These are phyloP conservation scores for Suillus bovinus DNA, from an alignment of 768 basidiomycete genomes.

Conservation along the genomic window DNA sequence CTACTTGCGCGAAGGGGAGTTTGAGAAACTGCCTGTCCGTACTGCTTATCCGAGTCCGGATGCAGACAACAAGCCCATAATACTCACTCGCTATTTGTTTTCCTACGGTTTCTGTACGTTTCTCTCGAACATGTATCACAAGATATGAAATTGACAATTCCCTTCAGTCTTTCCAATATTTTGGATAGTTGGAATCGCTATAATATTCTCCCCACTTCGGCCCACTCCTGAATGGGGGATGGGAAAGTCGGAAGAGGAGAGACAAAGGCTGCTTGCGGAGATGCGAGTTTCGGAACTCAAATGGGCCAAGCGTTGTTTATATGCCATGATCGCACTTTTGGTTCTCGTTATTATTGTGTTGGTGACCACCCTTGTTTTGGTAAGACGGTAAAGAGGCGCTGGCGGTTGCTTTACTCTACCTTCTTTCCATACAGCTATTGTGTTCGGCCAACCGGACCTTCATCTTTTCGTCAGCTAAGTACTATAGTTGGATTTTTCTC, in stretches of 20 bases:
- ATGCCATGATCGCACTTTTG: conserved; percentile 49
- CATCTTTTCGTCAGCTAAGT: not conserved
- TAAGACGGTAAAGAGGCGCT: conserved; percentile 23
- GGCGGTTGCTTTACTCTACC: not conserved
- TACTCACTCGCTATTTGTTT: conserved; percentile 61
- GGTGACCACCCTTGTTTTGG: conserved; percentile 23
- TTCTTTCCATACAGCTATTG: not conserved
- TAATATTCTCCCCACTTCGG: conserved; percentile 54
- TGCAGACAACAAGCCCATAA: conserved; percentile 46
- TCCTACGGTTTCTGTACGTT: conserved; percentile 62
- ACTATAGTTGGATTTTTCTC: not conserved
- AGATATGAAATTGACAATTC: conserved; percentile 5
- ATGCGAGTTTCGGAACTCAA: conserved; percentile 52
- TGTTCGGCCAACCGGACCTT: not conserved
- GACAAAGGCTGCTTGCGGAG: conserved; percentile 42
- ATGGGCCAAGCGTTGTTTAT: conserved; percentile 58
- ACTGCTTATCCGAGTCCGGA: conserved; percentile 17
- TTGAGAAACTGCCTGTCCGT: conserved; percentile 31
- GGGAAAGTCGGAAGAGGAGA: conserved; percentile 55
- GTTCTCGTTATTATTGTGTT: conserved; percentile 36
- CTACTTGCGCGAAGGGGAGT: conserved; percentile 44
- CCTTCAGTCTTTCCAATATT: conserved; percentile 58
- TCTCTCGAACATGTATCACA: conserved; percentile 7
- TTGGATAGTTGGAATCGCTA: conserved; percentile 59
- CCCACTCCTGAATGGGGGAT: conserved; percentile 53